Evolutionary conservation across 164 flowering plant species (phyloP), one percentile per base, ranked within the genome.

Genomic region (Sedum album): DNA sequence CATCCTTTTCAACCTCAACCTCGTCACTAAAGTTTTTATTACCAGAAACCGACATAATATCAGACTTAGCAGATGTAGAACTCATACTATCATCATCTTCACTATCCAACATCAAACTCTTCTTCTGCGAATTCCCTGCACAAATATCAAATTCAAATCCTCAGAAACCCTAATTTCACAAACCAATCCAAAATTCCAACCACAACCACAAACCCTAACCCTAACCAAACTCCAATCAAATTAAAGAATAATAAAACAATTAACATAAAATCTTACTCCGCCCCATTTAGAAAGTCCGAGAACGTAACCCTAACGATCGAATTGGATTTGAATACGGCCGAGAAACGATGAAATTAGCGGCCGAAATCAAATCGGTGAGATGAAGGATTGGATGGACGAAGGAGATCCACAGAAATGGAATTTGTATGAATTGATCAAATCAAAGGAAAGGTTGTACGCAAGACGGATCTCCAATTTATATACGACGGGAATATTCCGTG

Each of bases 71-170:
- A 0, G 96, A 88, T n/a, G 88, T 69, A 13, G 96, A 81, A 74
- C 92, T 85, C 64, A 79, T 69, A 74, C 88, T 83, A 70, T 75
- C 87, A 35, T 85, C 86, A 72, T 93, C 98, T 35, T 90, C 96
- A 31, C 82, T 81, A 66, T 90, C 94, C 67, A 82, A 74, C 80
- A n/a, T 62, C 20, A 82, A 78, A 71, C 70, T 83, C 68, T 84
- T 93, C 69, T 87, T 87, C 68, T 80, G 84, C 42, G 82, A 70
- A 73, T 69, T 82, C 74, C 87, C 98, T 88, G 21, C 28, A 51
- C 5, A 61, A 36, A n/a, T n/a, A n/a, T n/a, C n/a, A n/a, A n/a
- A 21, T 1, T 55, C 18, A n/a, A 35, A 57, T n/a, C 25, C 21
- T 30, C 30, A 35, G n/a, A 67, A 44, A 17, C 44, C 66, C 46